Conservation (phyloP, 768 basidiomycete genomes). For the Termitomyces eurrhizus region DNA sequence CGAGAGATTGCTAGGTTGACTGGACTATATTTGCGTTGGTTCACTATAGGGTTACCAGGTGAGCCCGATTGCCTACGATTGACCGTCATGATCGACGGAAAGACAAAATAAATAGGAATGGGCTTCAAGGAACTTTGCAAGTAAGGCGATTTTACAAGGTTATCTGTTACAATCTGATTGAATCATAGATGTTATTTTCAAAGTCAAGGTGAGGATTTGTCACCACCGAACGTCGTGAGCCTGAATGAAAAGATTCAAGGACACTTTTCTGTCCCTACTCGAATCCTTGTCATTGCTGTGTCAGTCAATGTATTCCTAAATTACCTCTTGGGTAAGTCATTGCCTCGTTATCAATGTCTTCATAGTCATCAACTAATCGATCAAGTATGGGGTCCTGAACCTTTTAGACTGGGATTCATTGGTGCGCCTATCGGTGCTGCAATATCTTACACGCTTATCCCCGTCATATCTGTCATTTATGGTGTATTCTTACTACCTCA, state of each 20-base stretch:
- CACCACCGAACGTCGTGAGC: not conserved
- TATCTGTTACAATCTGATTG: not conserved
- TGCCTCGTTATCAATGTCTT: not conserved
- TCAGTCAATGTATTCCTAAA: slow-evolving; percentile 82
- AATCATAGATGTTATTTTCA: slow-evolving; percentile 60
- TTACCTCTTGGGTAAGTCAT: slow-evolving; percentile 66
- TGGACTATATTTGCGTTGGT: slow-evolving; percentile 1
- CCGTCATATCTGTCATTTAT: slow-evolving; percentile 54
- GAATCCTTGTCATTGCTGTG: slow-evolving; percentile 74
- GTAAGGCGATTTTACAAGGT: slow-evolving; percentile 14
- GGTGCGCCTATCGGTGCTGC: slow-evolving; percentile 90
- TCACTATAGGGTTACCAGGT: slow-evolving; percentile 2
- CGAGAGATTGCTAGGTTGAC: slow-evolving; percentile 1
- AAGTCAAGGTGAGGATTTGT: slow-evolving; percentile 55
- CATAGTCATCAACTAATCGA: not conserved
- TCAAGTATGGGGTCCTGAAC: slow-evolving; percentile 62
- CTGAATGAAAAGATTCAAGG: slow-evolving; percentile 29
- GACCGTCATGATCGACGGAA: not conserved
- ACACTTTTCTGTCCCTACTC: slow-evolving; percentile 87
- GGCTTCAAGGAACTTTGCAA: slow-evolving; percentile 46
- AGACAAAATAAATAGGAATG: slow-evolving; percentile 27
- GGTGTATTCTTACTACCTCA: slow-evolving; percentile 52
- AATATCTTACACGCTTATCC: slow-evolving; percentile 83
- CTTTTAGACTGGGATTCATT: slow-evolving; percentile 63
- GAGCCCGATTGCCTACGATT: not conserved